Base-by-base conservation (phyloP, 768 basidiomycete species). In the Mycena pura region DNA sequence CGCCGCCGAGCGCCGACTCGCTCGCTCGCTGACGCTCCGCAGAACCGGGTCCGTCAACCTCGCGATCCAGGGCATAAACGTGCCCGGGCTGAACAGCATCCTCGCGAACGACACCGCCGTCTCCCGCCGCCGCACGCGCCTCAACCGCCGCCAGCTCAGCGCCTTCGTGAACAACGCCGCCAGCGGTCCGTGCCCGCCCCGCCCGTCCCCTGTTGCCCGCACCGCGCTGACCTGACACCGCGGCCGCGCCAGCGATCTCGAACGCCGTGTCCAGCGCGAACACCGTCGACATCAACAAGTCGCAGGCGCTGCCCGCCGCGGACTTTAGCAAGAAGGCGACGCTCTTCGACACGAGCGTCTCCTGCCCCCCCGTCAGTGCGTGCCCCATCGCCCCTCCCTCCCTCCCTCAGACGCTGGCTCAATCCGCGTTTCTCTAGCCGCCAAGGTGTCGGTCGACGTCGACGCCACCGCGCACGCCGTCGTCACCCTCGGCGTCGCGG, bases 401-500 rank as follows among this genome's bases (percentile, higher is more conserved):
- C n/a, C n/a, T n/a, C n/a, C n/a, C n/a, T n/a, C n/a, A n/a, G n/a
- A n/a, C n/a, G n/a, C n/a, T n/a, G n/a, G n/a, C n/a, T n/a, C n/a
- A n/a, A 28, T 10, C 13, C 15, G 19, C 21, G 10, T 24, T 8
- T 5, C 15, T 29, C 19, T 6, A 60, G 58, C 50, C 13, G 58
- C 58, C 6, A 51, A 43, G 6, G 76, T 68, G 0, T 61, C 68
- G 24, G 38, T 76, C 14, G 73, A 68, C 19, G 66, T 76, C 1
- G 73, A 77, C 50, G 68, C 75, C 4, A 73, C 72, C 25, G 78
- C 76, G 3, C 72, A 78, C 45, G 79, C 74, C 1, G 64, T 74
- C 6, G 74, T 74, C 1, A 71, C 72, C 10, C 61, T 82, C 22
- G 82, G 81, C 15, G 67, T 83, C 5, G 78, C 74, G 6, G 81